These are phyloP conservation scores for Beauveria brongniartii DNA, from an alignment of 2,329 filamentous ascomycete species.

Conservation along the genomic window DNA sequence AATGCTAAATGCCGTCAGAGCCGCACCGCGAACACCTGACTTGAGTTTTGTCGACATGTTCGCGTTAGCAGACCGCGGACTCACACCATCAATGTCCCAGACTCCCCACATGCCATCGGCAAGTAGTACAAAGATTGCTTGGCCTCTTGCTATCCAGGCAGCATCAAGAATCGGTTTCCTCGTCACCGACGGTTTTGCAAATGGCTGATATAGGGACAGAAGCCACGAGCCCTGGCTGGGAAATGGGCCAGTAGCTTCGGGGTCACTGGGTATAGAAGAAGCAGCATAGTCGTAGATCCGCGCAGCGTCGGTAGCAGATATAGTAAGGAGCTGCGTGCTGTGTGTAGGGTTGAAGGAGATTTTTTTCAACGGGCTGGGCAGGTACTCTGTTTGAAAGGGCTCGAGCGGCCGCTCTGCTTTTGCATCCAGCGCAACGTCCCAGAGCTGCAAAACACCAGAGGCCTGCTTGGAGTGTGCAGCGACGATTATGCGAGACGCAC, in stretches of 20 bases:
- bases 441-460: constrained; percentile 49
- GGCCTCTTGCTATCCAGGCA: constrained; percentile 52
- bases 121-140: constrained; percentile 49
- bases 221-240: constrained; percentile 56
- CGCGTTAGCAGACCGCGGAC: constrained; percentile 34
- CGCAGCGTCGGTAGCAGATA: constrained; percentile 47
- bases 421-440: constrained; percentile 45
- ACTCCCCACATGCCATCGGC: constrained; percentile 61
- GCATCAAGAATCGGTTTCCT: constrained; percentile 56
- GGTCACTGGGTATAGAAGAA: constrained; percentile 43
- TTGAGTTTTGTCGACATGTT: constrained; percentile 42
- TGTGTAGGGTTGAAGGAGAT: constrained; percentile 55
- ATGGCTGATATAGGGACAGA: constrained; percentile 52
- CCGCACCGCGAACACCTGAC: constrained; percentile 47
- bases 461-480: constrained; percentile 53
- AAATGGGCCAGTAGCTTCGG: constrained; percentile 41
- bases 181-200: constrained; percentile 38
- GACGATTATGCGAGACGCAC: constrained; percentile 40
- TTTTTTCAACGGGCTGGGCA: constrained; percentile 44
- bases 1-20: constrained; percentile 48
- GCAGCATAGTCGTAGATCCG: constrained; percentile 55
- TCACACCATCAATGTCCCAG: constrained; percentile 56
- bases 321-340: constrained; percentile 48
- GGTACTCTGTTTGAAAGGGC: constrained; percentile 54
- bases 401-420: constrained; percentile 26